Base-by-base conservation (phyloP, 768 basidiomycete species). In the Dioszegia crocea region DNA sequence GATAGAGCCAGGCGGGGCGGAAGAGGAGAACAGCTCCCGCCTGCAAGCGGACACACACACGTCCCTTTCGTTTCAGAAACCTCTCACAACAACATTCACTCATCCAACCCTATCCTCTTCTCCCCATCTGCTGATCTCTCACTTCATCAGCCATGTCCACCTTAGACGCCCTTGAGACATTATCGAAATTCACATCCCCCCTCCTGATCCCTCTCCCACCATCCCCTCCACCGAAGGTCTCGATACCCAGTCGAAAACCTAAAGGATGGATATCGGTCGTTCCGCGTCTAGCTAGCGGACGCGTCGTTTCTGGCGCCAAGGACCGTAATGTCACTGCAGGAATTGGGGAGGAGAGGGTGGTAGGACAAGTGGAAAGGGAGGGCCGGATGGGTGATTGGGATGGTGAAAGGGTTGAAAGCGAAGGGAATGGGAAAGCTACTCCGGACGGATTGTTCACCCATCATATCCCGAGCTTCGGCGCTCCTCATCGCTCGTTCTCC, bases 121-220 rank as follows among this genome's bases (percentile, higher is more conserved):
- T 38, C 24, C 17, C 49, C 8, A 4, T 27, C 33, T 51, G 4
- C 16, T 31, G 4, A 30, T 30, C 27, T 51, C 31, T 39, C 49
- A 5, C 47, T 30, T 30, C 8, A 49, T 14, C 11, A 16, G 6
- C 11, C 26, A 14, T n/a, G 31, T 36, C 23, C 16, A 5, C 19
- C 12, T n/a, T 40, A 16, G 26, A 40, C 19, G n/a, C 36, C 17
- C 12, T 53, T 9, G 38, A 53, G 14, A 40, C 36, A 11, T 23
- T 40, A 19, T 8, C 23, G 24, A 53, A 53, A 41, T 53, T 53
- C 51, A 53, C 51, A 6, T 53, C 51, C 1, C 51, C 51, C 2
- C 39, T 53, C 21, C 38, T 53, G 17, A 53, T 53, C n/a, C 51
- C 51, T 4, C 38, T 53, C 21, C 51, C 51, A 3, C 51, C 51